Conservation (phyloP, 306 rosid genomes). For the Corylus heterophylla region DNA sequence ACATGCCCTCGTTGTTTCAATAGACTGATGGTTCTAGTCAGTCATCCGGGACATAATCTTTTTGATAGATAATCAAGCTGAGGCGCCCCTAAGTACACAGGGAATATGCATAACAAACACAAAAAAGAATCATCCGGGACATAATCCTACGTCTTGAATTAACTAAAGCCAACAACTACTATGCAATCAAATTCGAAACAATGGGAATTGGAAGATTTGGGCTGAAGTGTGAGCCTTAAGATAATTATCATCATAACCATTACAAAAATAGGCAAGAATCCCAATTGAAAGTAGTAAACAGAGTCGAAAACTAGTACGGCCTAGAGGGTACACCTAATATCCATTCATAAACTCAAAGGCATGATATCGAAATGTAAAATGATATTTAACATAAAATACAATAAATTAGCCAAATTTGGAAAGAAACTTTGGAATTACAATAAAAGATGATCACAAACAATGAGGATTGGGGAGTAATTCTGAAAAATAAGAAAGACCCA, state of each 20-base stretch:
- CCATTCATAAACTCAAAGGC: not conserved
- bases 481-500: slow-evolving; percentile 1
- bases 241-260: not conserved
- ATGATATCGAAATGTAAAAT: not conserved
- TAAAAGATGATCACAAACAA: not conserved
- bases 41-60: not conserved
- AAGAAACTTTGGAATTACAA: not conserved
- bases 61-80: no score
- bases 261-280: not conserved
- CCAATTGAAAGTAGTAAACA: not conserved
- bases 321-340: not conserved
- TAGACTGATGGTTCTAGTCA: not conserved
- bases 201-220: not conserved
- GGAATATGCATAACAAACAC: no score
- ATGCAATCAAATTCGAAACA: not conserved
- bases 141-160: not conserved
- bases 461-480: not conserved
- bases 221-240: not conserved
- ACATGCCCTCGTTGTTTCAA: not conserved
- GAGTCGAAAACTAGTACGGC: not conserved
- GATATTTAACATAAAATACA: not conserved
- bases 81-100: no score
- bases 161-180: not conserved
- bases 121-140: not conserved
- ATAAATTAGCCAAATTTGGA: not conserved